Percentiles rank a stretch among this genome's conserved stretches.
Evolutionary conservation across 768 basidiomycete genomes (phyloP).

Genomic region (Kwoniella europaea): DNA sequence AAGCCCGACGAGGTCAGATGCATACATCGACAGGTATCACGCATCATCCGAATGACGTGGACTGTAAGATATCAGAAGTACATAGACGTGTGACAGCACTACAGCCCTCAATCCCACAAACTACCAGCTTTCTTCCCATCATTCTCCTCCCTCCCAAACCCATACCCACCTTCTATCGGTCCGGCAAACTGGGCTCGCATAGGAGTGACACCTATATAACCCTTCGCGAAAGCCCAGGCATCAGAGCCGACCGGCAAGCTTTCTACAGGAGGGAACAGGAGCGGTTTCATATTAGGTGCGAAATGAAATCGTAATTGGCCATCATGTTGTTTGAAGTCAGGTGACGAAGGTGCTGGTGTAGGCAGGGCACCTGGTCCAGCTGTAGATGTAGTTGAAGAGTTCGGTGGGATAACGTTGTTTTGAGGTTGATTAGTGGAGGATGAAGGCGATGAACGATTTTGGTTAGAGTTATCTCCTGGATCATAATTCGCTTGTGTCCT

Average conservation of each 20-base stretch:
- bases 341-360: conserved; percentile 28
- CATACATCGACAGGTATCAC: not conserved
- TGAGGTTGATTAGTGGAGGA: conserved; percentile 10
- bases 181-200: conserved; percentile 39
- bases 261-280: conserved; percentile 68
- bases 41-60: not conserved
- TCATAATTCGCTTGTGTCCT: conserved; percentile 30
- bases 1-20: too few species aligned
- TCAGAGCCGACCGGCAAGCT: conserved; percentile 78
- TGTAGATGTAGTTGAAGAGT: conserved; percentile 20
- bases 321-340: conserved; percentile 10
- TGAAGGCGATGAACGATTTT: conserved; percentile 6
- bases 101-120: conserved; percentile 11
- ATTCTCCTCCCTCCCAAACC: conserved; percentile 31
- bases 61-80: not conserved
- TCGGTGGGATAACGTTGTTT: conserved; percentile 7
- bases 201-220: conserved; percentile 42
- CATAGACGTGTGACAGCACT: not conserved
- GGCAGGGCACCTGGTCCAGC: conserved; percentile 51
- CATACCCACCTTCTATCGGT: conserved; percentile 25
- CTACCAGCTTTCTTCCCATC: conserved; percentile 19
- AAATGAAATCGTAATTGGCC: conserved; percentile 70
- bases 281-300: conserved; percentile 70
- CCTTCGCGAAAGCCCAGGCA: conserved; percentile 59
- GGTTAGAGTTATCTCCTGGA: conserved; percentile 26